phyloP scores from a whole-genome alignment of 208 protist genomes.

The Acanthamoeba castellanii region DNA sequence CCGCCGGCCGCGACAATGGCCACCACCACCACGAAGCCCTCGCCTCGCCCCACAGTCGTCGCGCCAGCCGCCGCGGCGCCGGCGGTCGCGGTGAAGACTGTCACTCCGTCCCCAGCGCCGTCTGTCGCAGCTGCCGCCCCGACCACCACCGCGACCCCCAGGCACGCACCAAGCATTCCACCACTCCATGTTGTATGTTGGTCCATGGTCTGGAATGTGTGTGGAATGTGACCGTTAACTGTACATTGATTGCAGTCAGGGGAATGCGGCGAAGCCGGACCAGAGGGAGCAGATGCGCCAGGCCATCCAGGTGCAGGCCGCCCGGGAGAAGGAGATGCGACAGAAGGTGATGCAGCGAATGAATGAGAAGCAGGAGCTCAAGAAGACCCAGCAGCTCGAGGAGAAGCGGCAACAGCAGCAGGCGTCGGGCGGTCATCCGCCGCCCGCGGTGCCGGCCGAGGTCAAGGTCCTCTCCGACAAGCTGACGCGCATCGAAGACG shows the following conservation, averaged over 20 bases:
- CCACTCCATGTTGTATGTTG: too few relatives aligned
- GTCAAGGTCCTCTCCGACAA: conserved; percentile 1
- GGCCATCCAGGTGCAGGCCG: conserved; percentile 32
- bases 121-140: too few relatives aligned
- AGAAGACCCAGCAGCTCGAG: not conserved
- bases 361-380: conserved; percentile 6
- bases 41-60: too few relatives aligned
- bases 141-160: not conserved
- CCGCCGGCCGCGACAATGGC: not conserved
- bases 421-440: not conserved
- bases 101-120: too few relatives aligned
- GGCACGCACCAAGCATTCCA: too few relatives aligned
- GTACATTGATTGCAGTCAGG: not conserved
- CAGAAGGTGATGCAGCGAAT: not conserved
- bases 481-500: not conserved
- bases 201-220: too few relatives aligned
- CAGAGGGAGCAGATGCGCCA: conserved; percentile 29
- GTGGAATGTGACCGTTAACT: too few relatives aligned
- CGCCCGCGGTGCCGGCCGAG: not conserved
- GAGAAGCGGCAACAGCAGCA: not conserved
- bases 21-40: not conserved
- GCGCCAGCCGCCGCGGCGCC: too few relatives aligned
- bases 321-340: conserved; percentile 40
- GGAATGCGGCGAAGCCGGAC: not conserved
- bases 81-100: not conserved